A percentile compares a stretch with the other conserved stretches of the same genome.
phyloP scores from a whole-genome alignment of 2,329 filamentous ascomycete species.

The Colletotrichum sp. region DNA sequence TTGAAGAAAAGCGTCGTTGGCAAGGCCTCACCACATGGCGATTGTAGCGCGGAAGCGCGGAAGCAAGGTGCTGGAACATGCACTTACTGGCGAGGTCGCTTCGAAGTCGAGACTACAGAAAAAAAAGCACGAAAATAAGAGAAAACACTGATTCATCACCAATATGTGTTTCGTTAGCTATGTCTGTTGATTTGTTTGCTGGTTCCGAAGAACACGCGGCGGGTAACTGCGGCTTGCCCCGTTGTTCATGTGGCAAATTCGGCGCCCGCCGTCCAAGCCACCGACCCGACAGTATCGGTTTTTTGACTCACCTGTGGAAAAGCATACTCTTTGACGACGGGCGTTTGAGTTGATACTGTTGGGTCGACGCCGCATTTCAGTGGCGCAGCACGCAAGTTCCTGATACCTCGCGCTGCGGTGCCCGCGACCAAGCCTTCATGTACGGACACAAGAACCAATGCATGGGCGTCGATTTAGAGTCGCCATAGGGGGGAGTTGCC shows the following conservation, averaged over 20 bases:
- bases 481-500: background rate
- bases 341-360: background rate
- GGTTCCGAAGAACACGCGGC: background rate
- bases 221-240: background rate
- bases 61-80: constrained; percentile 1
- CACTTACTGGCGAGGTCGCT: background rate
- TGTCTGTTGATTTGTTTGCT: background rate
- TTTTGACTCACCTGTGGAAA: background rate
- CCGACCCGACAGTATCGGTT: background rate
- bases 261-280: background rate
- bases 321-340: background rate
- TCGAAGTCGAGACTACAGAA: background rate
- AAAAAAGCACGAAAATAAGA: background rate
- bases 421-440: background rate
- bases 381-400: background rate
- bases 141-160: background rate
- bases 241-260: background rate
- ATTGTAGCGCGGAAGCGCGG: background rate
- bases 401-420: background rate
- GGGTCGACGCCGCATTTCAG: background rate
- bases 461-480: background rate
- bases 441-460: background rate
- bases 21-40: background rate
- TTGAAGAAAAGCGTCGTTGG: background rate
- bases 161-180: background rate